Conservation (phyloP, 2,329 filamentous ascomycete species). For the Clonostachys chloroleuca region DNA sequence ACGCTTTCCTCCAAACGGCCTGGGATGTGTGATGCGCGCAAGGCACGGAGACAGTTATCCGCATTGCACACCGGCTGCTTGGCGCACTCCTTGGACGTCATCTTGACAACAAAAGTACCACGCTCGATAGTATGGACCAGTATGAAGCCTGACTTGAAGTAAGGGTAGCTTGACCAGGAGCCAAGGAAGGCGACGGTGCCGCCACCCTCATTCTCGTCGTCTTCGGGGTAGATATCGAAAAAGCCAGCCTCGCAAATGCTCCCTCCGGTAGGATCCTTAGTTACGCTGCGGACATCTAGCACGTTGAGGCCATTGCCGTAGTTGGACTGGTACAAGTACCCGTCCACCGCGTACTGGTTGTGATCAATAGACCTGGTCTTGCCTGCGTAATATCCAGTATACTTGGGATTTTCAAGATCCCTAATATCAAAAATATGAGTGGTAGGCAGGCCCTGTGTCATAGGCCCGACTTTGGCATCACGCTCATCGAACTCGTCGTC, state of each 20-base stretch:
- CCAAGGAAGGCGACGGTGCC: slow-evolving; percentile 28
- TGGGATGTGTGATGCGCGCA: slow-evolving; percentile 7
- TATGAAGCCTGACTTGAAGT: slow-evolving; percentile 34
- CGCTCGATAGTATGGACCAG: slow-evolving; percentile 37
- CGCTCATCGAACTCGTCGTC: slow-evolving; percentile 47
- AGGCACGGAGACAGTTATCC: slow-evolving; percentile 13
- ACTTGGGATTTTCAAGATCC: slow-evolving; percentile 29
- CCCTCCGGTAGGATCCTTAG: slow-evolving; percentile 26
- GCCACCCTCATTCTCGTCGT: slow-evolving; percentile 29
- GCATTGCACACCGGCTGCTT: slow-evolving; percentile 11
- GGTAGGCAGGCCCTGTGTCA: slow-evolving; percentile 31
- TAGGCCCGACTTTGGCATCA: slow-evolving; percentile 3
- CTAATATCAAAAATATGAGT: slow-evolving; percentile 45
- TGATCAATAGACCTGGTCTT: slow-evolving; percentile 33
- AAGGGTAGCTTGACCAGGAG: slow-evolving; percentile 38
- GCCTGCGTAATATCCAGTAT: slow-evolving; percentile 32
- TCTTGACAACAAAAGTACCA: slow-evolving; percentile 29
- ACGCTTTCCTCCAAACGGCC: slow-evolving; percentile 10
- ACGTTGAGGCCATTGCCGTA: slow-evolving; percentile 35
- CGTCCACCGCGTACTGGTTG: slow-evolving; percentile 36
- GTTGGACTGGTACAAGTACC: slow-evolving; percentile 36
- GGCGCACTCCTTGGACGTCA: slow-evolving; percentile 7
- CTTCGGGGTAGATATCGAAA: slow-evolving; percentile 43
- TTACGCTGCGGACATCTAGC: slow-evolving; percentile 20
- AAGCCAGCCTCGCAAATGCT: slow-evolving; percentile 34